Evolutionary conservation across 768 basidiomycete species (phyloP).

Genomic region (Obba rivulosa): DNA sequence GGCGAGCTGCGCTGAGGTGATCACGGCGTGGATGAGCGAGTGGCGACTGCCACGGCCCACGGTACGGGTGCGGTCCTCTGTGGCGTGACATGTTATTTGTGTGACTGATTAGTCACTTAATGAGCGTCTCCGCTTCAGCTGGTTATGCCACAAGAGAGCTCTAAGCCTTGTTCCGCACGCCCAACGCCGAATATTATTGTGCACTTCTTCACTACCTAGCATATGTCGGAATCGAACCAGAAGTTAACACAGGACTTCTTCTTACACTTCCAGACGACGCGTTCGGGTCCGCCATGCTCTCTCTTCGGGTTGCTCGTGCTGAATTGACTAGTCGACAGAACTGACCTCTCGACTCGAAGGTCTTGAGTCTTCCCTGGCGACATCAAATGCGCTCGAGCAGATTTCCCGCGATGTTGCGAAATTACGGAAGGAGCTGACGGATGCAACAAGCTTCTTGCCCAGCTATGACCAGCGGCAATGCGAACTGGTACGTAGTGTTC

Average conservation of each 20-base stretch:
- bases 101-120: background rate
- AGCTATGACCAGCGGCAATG: conserved; percentile 71
- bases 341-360: conserved; percentile 41
- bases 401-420: conserved; percentile 49
- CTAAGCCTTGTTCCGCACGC: no score
- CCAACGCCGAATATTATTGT: no score
- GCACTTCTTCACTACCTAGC: no score
- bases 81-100: background rate
- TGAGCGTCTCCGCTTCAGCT: conserved; percentile 21
- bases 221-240: conserved; percentile 25
- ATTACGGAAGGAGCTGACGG: conserved; percentile 56
- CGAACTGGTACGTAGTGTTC: conserved; percentile 37
- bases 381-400: conserved; percentile 32
- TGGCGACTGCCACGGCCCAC: background rate
- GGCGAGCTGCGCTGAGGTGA: background rate
- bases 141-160: no score
- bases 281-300: conserved; percentile 40
- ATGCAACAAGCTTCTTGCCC: conserved; percentile 61
- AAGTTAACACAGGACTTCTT: conserved; percentile 49
- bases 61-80: background rate
- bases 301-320: conserved; percentile 8
- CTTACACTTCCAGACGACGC: conserved; percentile 42
- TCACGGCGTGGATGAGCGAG: background rate
- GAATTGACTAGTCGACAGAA: conserved; percentile 30
- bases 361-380: conserved; percentile 24